Percentiles rank a stretch among this genome's conserved stretches.
These are phyloP conservation scores for Monosporascus sp. DNA, from an alignment of 2,329 filamentous ascomycete genomes.

Conservation along the genomic window DNA sequence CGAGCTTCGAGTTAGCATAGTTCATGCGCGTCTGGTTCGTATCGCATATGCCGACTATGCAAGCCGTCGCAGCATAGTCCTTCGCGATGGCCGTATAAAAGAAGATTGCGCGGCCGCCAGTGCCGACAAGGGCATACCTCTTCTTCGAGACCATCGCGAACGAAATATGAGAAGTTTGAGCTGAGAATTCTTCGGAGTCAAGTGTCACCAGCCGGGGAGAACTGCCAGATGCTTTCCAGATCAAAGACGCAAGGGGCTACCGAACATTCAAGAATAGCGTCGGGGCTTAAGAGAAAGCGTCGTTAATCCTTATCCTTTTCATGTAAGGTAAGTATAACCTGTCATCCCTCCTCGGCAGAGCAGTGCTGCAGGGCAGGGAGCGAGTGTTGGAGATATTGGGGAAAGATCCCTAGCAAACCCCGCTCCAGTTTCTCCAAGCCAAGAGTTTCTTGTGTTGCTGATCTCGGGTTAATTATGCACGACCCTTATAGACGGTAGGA, in stretches of 20 bases:
- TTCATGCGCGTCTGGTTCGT: conserved; percentile 55
- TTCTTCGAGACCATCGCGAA: conserved; percentile 25
- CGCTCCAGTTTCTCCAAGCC: neutral
- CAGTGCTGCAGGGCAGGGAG: no score
- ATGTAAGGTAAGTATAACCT: no score
- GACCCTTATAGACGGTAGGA: no score
- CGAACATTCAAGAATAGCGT: no score
- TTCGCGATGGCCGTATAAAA: conserved; percentile 54
- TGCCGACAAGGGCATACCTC: conserved; percentile 52
- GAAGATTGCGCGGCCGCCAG: conserved; percentile 54
- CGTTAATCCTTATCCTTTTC: no score
- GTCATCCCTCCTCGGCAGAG: no score
- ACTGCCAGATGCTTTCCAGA: neutral
- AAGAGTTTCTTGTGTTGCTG: no score
- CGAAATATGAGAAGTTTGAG: no score
- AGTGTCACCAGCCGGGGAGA: neutral
- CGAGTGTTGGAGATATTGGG: conserved; percentile 8
- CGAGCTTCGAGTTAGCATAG: conserved; percentile 46
- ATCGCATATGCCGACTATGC: conserved; percentile 52
- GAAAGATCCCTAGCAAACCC: conserved; percentile 2
- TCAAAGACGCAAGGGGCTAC: no score
- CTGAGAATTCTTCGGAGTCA: neutral
- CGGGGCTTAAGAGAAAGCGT: no score
- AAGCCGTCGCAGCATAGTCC: conserved; percentile 44
- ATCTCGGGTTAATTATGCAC: no score